Evolutionary conservation across 2,329 filamentous ascomycete species (phyloP), one percentile per base, ranked within the genome.

Genomic region (Coniochaeta sp.): DNA sequence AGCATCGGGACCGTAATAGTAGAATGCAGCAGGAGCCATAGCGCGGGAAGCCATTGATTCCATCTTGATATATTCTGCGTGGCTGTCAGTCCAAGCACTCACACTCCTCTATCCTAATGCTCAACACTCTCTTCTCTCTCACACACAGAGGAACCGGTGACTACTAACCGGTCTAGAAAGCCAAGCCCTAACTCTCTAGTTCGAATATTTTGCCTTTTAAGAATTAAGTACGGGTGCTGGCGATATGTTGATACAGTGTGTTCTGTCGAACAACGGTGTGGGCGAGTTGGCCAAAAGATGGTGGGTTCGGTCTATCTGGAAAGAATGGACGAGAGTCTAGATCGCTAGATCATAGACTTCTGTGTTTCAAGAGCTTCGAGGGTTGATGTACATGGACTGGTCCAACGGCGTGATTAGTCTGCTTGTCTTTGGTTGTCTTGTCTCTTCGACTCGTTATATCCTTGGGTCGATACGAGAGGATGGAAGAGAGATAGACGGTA

Each of bases 1-100:
- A 65, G 88, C 82, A 67, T 95, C 90, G 65, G 89, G 86, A 69
- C 86, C 88, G 80, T 93, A 96, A 81, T 93, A 95, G 83, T 90
- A 93, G 81, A 92, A 96, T 61, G 89, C 80, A 65, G 87, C 84
- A 76, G 90, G 88, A 63, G 82, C 86, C 81, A 90, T 85, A 69
- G 82, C 74, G 74, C 82, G 85, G 69, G 75, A 71, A 32, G 70
- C 66, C 77, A 83, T 81, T 77, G 83, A 74, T 70, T 90, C 88
- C 89, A 91, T 91, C 78, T 76, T 74, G 72, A 55, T 65, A 66
- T n/a, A 57, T 67, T 28, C 61, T 54, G 61, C n/a, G n/a, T 63
- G 57, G 61, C 58, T 60, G 62, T 68, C 59, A 67, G 68, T 61
- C 55, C 56, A 28, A 7, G 24, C 58, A 22, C 17, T 30, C 30